phyloP scores from a whole-genome alignment of 129 eudicot species.

The Cynara cardunculus region DNA sequence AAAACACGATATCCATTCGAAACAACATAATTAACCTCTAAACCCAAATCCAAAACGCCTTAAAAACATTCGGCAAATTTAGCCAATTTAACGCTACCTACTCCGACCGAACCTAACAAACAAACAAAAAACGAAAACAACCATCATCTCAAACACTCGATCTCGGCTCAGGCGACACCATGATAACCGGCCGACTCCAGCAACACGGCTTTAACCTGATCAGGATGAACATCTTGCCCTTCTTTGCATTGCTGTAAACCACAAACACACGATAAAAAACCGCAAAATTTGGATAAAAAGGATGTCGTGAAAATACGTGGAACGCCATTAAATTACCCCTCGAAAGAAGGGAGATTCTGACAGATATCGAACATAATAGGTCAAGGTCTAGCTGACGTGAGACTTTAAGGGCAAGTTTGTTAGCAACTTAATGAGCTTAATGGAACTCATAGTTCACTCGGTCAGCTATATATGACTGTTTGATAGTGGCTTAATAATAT shows the following conservation, averaged over 20 bases:
- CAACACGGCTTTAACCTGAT: conserved; percentile 77
- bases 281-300: not conserved
- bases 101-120: not conserved
- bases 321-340: not conserved
- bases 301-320: not conserved
- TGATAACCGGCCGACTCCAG: conserved; percentile 79
- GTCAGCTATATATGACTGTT: no score
- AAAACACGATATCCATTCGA: conserved; percentile 4
- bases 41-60: conserved; percentile 1
- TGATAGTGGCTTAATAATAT: not conserved
- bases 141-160: not conserved
- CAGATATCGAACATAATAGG: not conserved
- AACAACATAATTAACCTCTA: not conserved
- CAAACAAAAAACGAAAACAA: not conserved
- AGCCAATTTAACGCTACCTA: not conserved
- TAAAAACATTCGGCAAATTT: not conserved
- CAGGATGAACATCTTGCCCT: conserved; percentile 78
- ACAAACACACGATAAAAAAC: not conserved
- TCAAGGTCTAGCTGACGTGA: not conserved
- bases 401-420: no score
- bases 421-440: no score
- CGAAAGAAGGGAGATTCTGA: not conserved
- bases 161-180: conserved; percentile 50
- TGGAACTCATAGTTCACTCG: no score
- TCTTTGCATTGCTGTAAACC: conserved; percentile 75